Evolutionary conservation across 2,329 filamentous ascomycete genomes (phyloP).

Genomic region (Bretziella fagacearum): DNA sequence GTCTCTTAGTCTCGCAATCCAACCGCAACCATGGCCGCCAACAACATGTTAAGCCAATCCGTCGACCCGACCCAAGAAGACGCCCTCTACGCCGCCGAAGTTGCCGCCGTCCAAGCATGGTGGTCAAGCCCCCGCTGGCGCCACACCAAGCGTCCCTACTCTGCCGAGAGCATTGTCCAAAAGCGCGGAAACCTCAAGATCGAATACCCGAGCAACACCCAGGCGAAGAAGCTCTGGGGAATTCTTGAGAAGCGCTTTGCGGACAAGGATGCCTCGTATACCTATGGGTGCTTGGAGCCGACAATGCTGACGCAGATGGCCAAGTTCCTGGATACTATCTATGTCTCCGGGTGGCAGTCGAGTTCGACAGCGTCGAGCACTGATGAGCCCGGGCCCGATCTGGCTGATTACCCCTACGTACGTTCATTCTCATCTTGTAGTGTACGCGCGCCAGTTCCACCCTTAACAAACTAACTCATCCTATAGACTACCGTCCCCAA

Average conservation of each 20-base stretch:
- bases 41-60: constrained; percentile 43
- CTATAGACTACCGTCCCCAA: constrained; percentile 84
- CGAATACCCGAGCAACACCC: constrained; percentile 74
- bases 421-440: constrained; percentile 20
- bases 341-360: constrained; percentile 97
- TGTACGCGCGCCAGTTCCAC: too few species aligned
- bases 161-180: constrained; percentile 88
- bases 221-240: constrained; percentile 88
- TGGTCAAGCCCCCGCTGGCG: constrained; percentile 87
- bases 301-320: constrained; percentile 99
- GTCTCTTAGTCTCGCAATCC: constrained; percentile 18
- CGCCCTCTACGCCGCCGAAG: constrained; percentile 62
- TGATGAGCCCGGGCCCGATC: constrained; percentile 91
- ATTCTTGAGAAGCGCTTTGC: constrained; percentile 76
- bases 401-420: constrained; percentile 92
- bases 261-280: constrained; percentile 63
- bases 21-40: constrained; percentile 32
- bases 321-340: constrained; percentile 95
- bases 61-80: constrained; percentile 42
- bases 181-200: constrained; percentile 87
- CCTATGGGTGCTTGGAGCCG: constrained; percentile 91
- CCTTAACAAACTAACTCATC: not conserved
- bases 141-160: constrained; percentile 81
- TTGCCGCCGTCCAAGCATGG: constrained; percentile 81
- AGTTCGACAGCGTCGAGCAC: constrained; percentile 90